These are phyloP conservation scores for Ophiostoma piceae DNA, from an alignment of 2,329 filamentous ascomycete genomes.

Conservation along the genomic window DNA sequence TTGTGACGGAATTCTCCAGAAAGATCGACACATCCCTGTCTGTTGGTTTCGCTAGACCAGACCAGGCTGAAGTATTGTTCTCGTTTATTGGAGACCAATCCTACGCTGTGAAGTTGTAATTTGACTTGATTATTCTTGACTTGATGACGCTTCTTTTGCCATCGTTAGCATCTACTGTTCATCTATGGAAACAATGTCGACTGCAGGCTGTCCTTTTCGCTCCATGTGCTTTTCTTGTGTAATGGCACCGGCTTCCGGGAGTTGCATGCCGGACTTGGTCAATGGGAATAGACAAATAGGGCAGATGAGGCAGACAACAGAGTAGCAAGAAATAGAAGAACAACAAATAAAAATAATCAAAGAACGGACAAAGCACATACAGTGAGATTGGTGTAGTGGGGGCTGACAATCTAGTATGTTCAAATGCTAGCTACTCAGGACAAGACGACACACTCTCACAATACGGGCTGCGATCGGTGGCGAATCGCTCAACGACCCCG, in stretches of 20 bases:
- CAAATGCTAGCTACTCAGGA: too few relatives aligned
- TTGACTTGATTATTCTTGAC: not conserved
- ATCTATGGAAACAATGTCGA: too few relatives aligned
- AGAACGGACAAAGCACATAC: not conserved
- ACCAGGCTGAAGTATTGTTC: not conserved
- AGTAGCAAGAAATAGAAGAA: too few relatives aligned
- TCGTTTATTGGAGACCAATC: not conserved
- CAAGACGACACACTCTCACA: not conserved
- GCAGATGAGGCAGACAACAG: not conserved
- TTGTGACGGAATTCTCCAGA: not conserved
- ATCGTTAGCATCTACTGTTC: too few relatives aligned
- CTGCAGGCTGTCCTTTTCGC: not conserved
- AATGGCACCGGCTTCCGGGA: constrained; percentile 6
- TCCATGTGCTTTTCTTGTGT: not conserved
- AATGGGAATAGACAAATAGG: not conserved
- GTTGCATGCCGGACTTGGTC: not conserved
- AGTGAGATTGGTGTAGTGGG: not conserved
- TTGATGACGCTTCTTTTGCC: too few relatives aligned
- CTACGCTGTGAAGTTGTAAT: not conserved
- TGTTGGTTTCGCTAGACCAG: not conserved
- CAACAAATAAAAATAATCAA: not conserved
- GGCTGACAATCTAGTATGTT: not conserved
- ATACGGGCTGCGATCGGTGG: constrained; percentile 8
- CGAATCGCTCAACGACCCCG: constrained; percentile 10
- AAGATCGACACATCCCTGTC: constrained; percentile 10